Evolutionary conservation across 306 rosid genomes (phyloP).

Genomic region (Corylus avellana): DNA sequence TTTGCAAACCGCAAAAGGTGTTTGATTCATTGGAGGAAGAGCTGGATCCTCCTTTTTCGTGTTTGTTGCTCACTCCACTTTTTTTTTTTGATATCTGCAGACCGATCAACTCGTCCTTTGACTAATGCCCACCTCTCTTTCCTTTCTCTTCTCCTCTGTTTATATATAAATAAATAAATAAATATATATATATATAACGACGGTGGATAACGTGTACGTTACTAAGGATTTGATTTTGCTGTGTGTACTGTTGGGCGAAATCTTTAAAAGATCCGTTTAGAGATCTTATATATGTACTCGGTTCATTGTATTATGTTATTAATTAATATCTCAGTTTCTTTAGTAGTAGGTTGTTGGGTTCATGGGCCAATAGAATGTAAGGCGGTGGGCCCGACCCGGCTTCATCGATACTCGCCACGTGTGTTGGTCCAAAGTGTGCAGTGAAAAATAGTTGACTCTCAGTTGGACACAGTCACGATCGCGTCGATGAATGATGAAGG

Average conservation of each 20-base stretch:
- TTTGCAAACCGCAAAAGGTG: slow-evolving; percentile 13
- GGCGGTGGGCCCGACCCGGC: not conserved
- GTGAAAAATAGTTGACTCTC: not conserved
- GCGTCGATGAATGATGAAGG: not conserved
- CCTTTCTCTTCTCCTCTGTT: not conserved
- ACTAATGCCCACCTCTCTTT: slow-evolving; percentile 6
- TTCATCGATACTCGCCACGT: not conserved
- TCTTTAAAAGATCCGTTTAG: too few species aligned
- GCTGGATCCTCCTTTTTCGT: slow-evolving; percentile 40
- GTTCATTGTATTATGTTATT: not conserved
- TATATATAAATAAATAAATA: not conserved
- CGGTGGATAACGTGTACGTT: not conserved
- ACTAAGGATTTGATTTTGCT: not conserved
- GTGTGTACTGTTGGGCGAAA: too few species aligned
- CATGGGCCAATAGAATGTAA: not conserved
- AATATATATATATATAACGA: not conserved
- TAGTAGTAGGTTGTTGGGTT: not conserved
- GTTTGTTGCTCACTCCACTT: slow-evolving; percentile 25
- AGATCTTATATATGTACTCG: too few species aligned
- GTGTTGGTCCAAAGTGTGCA: not conserved
- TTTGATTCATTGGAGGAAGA: slow-evolving; percentile 36
- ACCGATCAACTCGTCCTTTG: slow-evolving; percentile 38
- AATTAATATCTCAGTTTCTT: not conserved
- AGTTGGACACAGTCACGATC: not conserved
- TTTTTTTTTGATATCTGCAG: slow-evolving; percentile 8